Evolutionary conservation across 257 asterid genomes (phyloP).

Genomic region (Cinchona pubescens): DNA sequence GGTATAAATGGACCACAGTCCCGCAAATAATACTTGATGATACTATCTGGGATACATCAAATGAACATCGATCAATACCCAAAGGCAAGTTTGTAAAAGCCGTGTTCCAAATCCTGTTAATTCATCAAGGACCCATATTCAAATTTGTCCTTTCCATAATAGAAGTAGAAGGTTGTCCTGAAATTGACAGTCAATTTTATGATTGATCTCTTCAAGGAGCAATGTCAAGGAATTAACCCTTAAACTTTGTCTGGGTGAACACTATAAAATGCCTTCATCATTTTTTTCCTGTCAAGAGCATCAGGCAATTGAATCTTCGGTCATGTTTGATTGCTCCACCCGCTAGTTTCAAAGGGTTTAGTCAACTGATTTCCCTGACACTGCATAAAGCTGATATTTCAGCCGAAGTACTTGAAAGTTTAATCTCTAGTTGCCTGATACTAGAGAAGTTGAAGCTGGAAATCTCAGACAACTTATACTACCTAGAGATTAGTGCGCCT

Average conservation of each 20-base stretch:
- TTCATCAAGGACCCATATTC: slow-evolving; percentile 19
- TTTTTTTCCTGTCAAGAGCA: not conserved
- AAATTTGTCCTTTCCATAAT: slow-evolving; percentile 21
- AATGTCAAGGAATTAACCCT: slow-evolving; percentile 13
- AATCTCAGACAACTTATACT: not conserved
- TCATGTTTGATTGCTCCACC: slow-evolving; percentile 7
- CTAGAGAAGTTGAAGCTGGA: slow-evolving; percentile 15
- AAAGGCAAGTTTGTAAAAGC: no score
- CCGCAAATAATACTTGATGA: no score
- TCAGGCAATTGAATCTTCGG: slow-evolving; percentile 9
- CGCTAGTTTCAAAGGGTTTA: slow-evolving; percentile 15
- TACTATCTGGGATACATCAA: no score
- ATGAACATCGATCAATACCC: no score
- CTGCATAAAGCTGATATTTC: slow-evolving; percentile 6
- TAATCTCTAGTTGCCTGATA: slow-evolving; percentile 10
- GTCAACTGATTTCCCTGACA: slow-evolving; percentile 2
- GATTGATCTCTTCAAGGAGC: slow-evolving; percentile 9
- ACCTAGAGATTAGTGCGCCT: slow-evolving; percentile 15
- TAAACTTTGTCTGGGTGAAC: not conserved
- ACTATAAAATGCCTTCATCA: slow-evolving; percentile 20
- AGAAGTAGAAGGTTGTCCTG: slow-evolving; percentile 7
- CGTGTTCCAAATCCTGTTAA: slow-evolving; percentile 3
- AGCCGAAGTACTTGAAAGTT: slow-evolving; percentile 7
- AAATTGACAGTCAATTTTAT: slow-evolving; percentile 21
- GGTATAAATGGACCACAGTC: no score